Conservation (phyloP, 192 early-diverging fungal species). For the Coemansia aciculifera region DNA sequence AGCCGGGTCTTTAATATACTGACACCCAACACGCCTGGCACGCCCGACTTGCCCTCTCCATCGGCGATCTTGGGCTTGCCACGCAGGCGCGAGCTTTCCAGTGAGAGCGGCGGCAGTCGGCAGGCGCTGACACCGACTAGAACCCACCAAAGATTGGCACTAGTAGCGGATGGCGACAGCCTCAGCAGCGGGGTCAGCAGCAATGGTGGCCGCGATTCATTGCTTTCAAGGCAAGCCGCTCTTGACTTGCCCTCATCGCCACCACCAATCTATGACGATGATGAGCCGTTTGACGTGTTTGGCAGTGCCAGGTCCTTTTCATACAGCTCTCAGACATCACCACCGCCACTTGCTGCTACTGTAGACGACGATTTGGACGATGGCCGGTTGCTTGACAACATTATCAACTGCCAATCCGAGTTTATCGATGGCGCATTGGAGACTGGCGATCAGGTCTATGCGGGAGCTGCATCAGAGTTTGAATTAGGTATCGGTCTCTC, state of each 20-base stretch:
- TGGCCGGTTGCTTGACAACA: conserved; percentile 13
- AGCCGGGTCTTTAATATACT: conserved; percentile 1
- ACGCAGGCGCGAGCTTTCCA: conserved; percentile 7
- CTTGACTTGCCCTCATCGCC: conserved; percentile 48
- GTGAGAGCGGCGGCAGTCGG: background rate
- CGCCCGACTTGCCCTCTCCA: conserved; percentile 45
- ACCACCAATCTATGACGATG: background rate
- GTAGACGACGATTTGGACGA: conserved; percentile 10
- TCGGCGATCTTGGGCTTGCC: conserved; percentile 19
- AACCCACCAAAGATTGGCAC: background rate
- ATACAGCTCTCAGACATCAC: background rate
- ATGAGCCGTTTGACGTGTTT: conserved; percentile 4
- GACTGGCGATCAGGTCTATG: background rate
- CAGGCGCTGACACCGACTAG: conserved; percentile 1
- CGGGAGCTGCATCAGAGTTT: background rate
- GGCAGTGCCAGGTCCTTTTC: background rate
- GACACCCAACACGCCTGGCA: conserved; percentile 19
- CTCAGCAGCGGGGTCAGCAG: background rate
- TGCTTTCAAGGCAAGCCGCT: conserved; percentile 17
- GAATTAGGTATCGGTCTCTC: background rate
- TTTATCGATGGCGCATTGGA: background rate
- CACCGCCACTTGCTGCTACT: background rate
- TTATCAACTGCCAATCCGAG: background rate
- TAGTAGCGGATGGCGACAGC: background rate
- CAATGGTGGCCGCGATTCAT: background rate